A percentile compares a stretch with the other conserved stretches of the same genome.
Conservation (phyloP, 78 protist genomes). For the Dictyostelium brefeldianum region DNA sequence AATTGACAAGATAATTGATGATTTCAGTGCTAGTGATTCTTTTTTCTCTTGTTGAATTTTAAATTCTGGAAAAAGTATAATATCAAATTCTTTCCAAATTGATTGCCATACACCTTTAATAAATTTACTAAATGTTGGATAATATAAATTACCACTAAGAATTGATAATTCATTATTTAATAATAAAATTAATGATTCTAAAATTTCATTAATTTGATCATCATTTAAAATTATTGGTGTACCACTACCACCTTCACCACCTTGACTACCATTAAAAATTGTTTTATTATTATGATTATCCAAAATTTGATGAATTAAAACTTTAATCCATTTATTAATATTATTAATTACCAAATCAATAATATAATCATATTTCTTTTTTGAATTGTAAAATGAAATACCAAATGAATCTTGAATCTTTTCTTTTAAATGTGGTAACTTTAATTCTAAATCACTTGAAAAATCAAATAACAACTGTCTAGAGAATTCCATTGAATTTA, state of each 20-base stretch:
- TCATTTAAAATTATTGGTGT: neutral
- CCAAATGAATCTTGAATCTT: slow-evolving; percentile 11
- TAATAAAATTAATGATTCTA: slow-evolving; percentile 2
- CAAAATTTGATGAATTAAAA: neutral
- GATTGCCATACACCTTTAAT: slow-evolving; percentile 58
- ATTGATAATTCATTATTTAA: slow-evolving; percentile 40
- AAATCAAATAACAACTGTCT: slow-evolving; percentile 46
- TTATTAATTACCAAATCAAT: slow-evolving; percentile 46
- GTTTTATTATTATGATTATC: neutral
- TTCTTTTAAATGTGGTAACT: slow-evolving; percentile 1
- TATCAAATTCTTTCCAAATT: slow-evolving; percentile 32
- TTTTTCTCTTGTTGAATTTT: neutral
- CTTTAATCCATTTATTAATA: slow-evolving; percentile 15
- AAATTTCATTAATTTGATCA: neutral
- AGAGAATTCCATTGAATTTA: slow-evolving; percentile 49
- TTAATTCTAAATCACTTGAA: neutral
- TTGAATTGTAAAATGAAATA: slow-evolving; percentile 3
- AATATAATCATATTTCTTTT: slow-evolving; percentile 24
- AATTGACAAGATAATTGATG: neutral
- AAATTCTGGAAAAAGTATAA: slow-evolving; percentile 26
- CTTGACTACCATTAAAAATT: neutral
- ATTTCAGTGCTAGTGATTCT: neutral
- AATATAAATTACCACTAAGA: slow-evolving; percentile 57
- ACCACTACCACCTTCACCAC: too few species aligned
- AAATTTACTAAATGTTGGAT: slow-evolving; percentile 27